Evolutionary conservation across 2,329 filamentous ascomycete genomes (phyloP).

Genomic region (Penicillium italicum): DNA sequence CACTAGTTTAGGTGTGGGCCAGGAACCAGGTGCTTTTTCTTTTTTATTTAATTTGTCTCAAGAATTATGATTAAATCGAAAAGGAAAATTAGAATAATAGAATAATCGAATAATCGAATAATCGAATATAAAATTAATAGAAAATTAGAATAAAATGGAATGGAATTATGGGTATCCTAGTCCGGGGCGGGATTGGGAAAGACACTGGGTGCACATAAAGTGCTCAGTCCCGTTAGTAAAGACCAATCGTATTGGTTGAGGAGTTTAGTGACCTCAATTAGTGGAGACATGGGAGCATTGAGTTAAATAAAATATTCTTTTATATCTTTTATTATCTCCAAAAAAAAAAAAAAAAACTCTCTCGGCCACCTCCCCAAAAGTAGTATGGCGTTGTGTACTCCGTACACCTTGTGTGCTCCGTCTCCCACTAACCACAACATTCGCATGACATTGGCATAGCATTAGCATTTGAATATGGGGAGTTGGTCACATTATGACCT

Average conservation of each 20-base stretch:
- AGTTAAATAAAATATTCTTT: neutral
- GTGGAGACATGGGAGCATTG: neutral
- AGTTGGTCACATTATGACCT: neutral
- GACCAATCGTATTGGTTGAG: constrained; percentile 7
- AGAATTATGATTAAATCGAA: neutral
- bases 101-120: neutral
- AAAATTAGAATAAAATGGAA: neutral
- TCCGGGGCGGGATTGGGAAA: constrained; percentile 20
- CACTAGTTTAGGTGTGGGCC: constrained; percentile 26
- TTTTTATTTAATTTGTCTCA: constrained; percentile 2
- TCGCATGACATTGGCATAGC: neutral
- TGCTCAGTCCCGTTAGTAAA: constrained; percentile 4
- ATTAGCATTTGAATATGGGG: too few relatives aligned
- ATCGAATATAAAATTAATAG: neutral
- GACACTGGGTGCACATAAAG: constrained; percentile 7
- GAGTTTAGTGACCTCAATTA: neutral
- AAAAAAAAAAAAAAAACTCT: neutral
- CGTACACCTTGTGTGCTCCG: too few relatives aligned
- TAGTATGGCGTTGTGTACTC: neutral
- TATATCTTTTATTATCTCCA: neutral
- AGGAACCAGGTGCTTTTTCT: constrained; percentile 12
- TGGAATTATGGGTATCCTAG: neutral
- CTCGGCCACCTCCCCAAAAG: neutral
- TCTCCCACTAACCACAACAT: neutral
- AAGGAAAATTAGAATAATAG: neutral